Evolutionary conservation across 176 grass and related monocot species (phyloP).

Genomic region (Paspalum notatum): DNA sequence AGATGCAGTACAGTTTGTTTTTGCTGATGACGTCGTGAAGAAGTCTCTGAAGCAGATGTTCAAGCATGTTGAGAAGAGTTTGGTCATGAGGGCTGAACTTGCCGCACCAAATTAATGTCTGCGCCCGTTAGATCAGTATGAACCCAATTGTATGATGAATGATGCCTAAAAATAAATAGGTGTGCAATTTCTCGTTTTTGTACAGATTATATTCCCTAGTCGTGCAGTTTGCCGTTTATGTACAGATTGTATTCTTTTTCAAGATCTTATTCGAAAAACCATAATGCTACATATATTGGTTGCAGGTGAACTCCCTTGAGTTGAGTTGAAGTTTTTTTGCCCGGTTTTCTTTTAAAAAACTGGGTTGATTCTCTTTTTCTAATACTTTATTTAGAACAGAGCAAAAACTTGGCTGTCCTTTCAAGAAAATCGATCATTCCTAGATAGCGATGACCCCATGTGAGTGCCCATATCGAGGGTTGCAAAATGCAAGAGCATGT

Average conservation of each 20-base stretch:
- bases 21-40: conserved; percentile 73
- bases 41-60: conserved; percentile 54
- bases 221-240: background rate
- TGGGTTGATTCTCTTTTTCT: too few species aligned
- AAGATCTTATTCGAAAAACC: background rate
- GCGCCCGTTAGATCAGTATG: background rate
- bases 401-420: too few species aligned
- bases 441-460: too few species aligned
- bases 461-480: too few species aligned
- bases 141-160: background rate
- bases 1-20: conserved; percentile 58
- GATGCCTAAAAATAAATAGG: background rate
- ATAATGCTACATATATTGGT: background rate
- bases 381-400: too few species aligned
- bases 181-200: background rate
- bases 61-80: conserved; percentile 44
- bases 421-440: too few species aligned
- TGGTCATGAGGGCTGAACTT: conserved; percentile 21
- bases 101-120: background rate
- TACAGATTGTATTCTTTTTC: background rate
- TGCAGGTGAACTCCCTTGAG: too few species aligned
- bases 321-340: too few species aligned
- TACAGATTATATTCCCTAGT: background rate
- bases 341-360: too few species aligned
- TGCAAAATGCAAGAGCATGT: too few species aligned